Evolutionary conservation across 2,329 filamentous ascomycete genomes (phyloP).

Genomic region (Cladosporium austrohemisphaericum): DNA sequence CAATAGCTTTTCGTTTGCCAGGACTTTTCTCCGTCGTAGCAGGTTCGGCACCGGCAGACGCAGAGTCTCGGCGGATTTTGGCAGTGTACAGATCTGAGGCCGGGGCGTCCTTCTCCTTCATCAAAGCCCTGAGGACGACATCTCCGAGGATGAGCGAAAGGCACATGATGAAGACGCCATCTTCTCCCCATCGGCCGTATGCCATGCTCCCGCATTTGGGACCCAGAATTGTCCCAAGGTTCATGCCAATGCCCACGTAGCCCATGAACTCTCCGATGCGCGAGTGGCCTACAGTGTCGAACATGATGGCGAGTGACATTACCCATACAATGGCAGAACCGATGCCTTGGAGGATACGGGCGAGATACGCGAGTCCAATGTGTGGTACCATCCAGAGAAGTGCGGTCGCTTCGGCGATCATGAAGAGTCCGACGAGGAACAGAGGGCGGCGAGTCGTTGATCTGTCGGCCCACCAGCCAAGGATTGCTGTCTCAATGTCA

Average conservation of each 20-base stretch:
- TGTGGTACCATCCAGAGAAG: slow-evolving; percentile 62
- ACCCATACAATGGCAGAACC: slow-evolving; percentile 69
- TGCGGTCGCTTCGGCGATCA: slow-evolving; percentile 58
- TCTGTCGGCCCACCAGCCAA: slow-evolving; percentile 57
- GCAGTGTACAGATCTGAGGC: no score
- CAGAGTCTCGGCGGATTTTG: not conserved
- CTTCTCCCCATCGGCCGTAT: slow-evolving; percentile 48
- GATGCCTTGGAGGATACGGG: slow-evolving; percentile 62
- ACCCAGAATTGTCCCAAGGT: slow-evolving; percentile 58
- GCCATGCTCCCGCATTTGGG: slow-evolving; percentile 66
- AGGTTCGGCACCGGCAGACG: not conserved
- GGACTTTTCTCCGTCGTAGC: not conserved
- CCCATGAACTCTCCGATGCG: slow-evolving; percentile 63
- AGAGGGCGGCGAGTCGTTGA: slow-evolving; percentile 58
- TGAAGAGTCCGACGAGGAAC: slow-evolving; percentile 58
- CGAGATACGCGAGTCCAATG: slow-evolving; percentile 57
- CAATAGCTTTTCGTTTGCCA: no score
- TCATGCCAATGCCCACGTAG: slow-evolving; percentile 61
- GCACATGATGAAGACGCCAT: slow-evolving; percentile 24
- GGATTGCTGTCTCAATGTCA: not conserved
- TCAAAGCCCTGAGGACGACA: slow-evolving; percentile 20
- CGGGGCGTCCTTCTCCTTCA: slow-evolving; percentile 18
- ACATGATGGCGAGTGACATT: slow-evolving; percentile 65
- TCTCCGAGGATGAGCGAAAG: slow-evolving; percentile 20
- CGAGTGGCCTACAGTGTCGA: slow-evolving; percentile 61